phyloP scores from a whole-genome alignment of 306 rosid species.

The Vachellia collinsii region DNA sequence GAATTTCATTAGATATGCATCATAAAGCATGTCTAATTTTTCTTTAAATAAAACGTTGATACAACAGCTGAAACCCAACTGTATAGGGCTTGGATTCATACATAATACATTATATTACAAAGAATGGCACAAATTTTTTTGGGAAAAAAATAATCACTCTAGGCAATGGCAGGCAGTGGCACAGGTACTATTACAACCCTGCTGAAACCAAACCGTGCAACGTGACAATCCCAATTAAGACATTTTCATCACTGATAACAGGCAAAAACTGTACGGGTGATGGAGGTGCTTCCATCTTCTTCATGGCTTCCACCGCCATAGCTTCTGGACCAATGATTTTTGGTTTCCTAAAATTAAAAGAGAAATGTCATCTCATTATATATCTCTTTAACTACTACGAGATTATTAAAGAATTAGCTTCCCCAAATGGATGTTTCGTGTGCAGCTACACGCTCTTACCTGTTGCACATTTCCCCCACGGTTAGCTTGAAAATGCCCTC shows the following conservation, averaged over 20 bases:
- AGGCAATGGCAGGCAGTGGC: neutral
- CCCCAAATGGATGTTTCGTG: neutral
- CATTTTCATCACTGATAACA: conserved; percentile 60
- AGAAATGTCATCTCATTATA: conserved; percentile 17
- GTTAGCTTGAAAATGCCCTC: conserved; percentile 92
- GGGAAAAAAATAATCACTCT: neutral
- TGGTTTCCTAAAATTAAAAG: conserved; percentile 62
- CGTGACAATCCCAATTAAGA: conserved; percentile 91
- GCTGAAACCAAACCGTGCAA: conserved; percentile 94
- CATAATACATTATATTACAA: conserved; percentile 19
- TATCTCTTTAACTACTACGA: neutral
- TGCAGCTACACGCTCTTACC: conserved; percentile 44
- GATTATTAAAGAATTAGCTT: conserved; percentile 14
- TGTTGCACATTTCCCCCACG: conserved; percentile 91
- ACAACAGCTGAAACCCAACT: conserved; percentile 21
- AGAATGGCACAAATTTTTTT: conserved; percentile 33
- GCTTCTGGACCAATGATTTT: conserved; percentile 76
- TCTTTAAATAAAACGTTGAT: neutral
- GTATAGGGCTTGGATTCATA: conserved; percentile 21
- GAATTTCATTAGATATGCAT: neutral
- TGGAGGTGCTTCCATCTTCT: conserved; percentile 98
- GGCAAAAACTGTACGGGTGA: conserved; percentile 97
- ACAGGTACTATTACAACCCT: conserved; percentile 49
- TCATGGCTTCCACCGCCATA: conserved; percentile 96
- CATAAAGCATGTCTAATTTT: neutral